Base-by-base conservation (phyloP, 2,329 filamentous ascomycete species). In the Stachybotrys chartarum region DNA sequence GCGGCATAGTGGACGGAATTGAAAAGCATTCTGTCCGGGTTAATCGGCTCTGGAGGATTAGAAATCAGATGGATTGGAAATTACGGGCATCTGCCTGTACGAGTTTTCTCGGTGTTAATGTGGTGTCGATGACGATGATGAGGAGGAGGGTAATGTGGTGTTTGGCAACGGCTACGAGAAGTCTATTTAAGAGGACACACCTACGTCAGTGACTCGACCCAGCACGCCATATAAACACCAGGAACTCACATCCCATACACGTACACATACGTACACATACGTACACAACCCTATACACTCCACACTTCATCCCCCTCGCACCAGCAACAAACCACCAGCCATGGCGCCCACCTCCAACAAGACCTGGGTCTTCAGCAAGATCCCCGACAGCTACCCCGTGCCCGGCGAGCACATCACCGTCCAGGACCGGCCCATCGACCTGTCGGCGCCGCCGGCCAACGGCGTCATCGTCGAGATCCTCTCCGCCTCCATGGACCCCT, bases 401-500 rank as follows among this genome's bases (percentile, higher is more conserved):
- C 68, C 81, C n/a, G 87, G 86, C 54, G 72, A 90, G 69, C 75
- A 91, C 68, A 71, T 91, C 56, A 72, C 71, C 39, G 67, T 90
- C 61, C 83, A 90, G 70, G 69, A 77, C 58, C 77, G 77, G 56
- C 75, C 79, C 17, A 84, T 89, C 62, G 86, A 90, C 68, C 68
- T 82, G 59, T 72, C 82, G 17, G 75, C 79, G 56, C 35, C 35
- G 69, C 52, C 54, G 3, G 5, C 50, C 6, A 82, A 84, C 57
- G 85, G 86, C 48, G 72, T 90, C 56, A 81, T 81, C 42, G 71
- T 83, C 59, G 82, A 87, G 72, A 82, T 84, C 61, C 78, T 84
- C 67, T 88, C 87, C 70, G 76, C 83, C 61, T 88, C 86, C 54
- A 85, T 85, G 70, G 87, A 91, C 68, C 87, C 87, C 6, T 90